These are phyloP conservation scores for Licmophora abbreviata DNA, from an alignment of 108 stramenopile species.

Conservation along the genomic window DNA sequence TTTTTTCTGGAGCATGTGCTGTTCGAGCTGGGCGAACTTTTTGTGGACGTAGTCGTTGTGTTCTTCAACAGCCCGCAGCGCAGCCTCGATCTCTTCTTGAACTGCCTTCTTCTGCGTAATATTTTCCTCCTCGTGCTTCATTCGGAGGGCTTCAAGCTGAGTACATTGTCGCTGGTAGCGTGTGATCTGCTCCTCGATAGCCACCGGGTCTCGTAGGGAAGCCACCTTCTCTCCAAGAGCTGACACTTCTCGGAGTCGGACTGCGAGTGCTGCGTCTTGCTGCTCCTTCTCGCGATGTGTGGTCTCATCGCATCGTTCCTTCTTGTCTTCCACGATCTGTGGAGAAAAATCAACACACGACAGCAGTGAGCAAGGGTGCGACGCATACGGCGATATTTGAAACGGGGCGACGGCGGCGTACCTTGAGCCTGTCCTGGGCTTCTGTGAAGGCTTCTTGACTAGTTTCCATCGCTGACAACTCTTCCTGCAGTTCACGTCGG, in stretches of 20 bases:
- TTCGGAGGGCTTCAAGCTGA: slow-evolving; percentile 40
- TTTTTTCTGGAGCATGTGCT: slow-evolving; percentile 18
- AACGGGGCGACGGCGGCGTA: slow-evolving; percentile 3
- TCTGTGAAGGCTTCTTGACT: slow-evolving; percentile 34
- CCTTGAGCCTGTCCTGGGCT: slow-evolving; percentile 30
- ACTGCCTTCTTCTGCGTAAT: slow-evolving; percentile 37
- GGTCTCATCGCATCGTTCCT: slow-evolving; percentile 35
- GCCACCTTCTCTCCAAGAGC: slow-evolving; percentile 51
- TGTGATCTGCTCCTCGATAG: slow-evolving; percentile 61
- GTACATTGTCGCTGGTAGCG: slow-evolving; percentile 40
- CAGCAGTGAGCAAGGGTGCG: not conserved
- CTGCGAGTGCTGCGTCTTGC: slow-evolving; percentile 48
- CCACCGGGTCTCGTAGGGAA: slow-evolving; percentile 65
- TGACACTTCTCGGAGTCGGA: slow-evolving; percentile 51
- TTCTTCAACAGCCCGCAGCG: slow-evolving; percentile 40
- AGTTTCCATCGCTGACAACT: slow-evolving; percentile 45
- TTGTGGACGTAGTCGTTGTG: slow-evolving; percentile 27
- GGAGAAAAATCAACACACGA: not conserved
- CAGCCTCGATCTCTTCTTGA: slow-evolving; percentile 50
- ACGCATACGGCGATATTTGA: not conserved
- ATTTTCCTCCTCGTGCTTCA: slow-evolving; percentile 43
- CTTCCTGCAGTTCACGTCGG: slow-evolving; percentile 31
- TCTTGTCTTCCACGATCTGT: slow-evolving; percentile 45
- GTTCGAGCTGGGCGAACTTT: slow-evolving; percentile 29
- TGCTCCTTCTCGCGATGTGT: slow-evolving; percentile 30